Evolutionary conservation across 148 eudicot species (phyloP).

Genomic region (Spergularia marina): DNA sequence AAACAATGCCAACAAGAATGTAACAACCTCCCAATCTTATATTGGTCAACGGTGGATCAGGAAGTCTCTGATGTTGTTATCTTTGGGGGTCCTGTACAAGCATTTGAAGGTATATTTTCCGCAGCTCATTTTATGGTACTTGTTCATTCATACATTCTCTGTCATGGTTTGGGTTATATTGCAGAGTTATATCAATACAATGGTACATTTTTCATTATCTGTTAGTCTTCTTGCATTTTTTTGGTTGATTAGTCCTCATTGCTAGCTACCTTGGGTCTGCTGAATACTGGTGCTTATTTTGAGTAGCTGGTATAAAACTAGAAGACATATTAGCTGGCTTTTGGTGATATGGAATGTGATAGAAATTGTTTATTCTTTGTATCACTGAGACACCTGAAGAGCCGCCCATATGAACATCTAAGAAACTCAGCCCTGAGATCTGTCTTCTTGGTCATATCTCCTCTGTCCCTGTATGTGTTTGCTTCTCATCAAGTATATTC

Average conservation of each 20-base stretch:
- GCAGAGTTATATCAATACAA: background rate
- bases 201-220: background rate
- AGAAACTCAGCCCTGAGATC: too few relatives aligned
- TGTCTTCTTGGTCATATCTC: too few relatives aligned
- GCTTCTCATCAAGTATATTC: too few relatives aligned
- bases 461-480: too few relatives aligned
- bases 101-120: slow-evolving; percentile 64
- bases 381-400: too few relatives aligned
- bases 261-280: background rate
- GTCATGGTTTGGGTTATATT: background rate
- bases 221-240: background rate
- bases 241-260: background rate
- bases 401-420: too few relatives aligned
- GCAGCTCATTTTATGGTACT: background rate
- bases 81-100: slow-evolving; percentile 61
- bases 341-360: too few relatives aligned
- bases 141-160: background rate
- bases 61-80: slow-evolving; percentile 46
- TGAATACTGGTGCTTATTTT: background rate
- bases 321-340: background rate
- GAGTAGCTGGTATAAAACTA: background rate
- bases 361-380: too few relatives aligned
- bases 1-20: slow-evolving; percentile 11
- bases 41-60: slow-evolving; percentile 48
- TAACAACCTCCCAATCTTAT: slow-evolving; percentile 14